These are phyloP conservation scores for Scutellaria minor DNA, from an alignment of 257 asterid genomes.

Conservation along the genomic window DNA sequence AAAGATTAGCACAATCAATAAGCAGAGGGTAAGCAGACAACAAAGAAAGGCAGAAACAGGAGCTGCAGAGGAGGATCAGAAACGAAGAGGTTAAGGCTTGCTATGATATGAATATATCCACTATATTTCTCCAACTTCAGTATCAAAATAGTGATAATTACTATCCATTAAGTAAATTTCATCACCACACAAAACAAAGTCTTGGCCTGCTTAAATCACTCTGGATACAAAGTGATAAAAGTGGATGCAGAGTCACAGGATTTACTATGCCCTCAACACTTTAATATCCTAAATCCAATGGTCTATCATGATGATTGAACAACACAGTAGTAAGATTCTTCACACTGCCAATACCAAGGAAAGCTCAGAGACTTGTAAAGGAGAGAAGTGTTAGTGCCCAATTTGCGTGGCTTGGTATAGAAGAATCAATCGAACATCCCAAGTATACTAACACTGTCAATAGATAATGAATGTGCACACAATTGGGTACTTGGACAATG, in stretches of 20 bases:
- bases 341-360: background rate
- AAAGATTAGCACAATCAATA: background rate
- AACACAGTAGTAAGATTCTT: background rate
- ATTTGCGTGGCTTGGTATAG: background rate
- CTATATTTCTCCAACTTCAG: no score
- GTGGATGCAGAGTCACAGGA: no score
- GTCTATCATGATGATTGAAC: background rate
- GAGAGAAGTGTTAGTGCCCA: background rate
- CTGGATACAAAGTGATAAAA: no score
- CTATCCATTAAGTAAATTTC: no score
- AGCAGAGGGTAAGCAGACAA: background rate
- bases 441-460: background rate
- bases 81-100: no score
- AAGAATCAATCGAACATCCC: background rate
- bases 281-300: no score
- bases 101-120: no score
- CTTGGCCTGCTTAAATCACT: no score
- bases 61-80: no score
- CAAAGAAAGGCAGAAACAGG: background rate
- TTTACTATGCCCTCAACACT: background rate
- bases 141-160: no score
- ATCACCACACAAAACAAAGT: no score
- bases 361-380: background rate
- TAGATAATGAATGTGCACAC: slow-evolving; percentile 17
- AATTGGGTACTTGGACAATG: slow-evolving; percentile 13